A percentile compares a stretch with the other conserved stretches of the same genome.
Conservation (phyloP, 2,329 filamentous ascomycete species). For the Mycosphaerella arachidis region DNA sequence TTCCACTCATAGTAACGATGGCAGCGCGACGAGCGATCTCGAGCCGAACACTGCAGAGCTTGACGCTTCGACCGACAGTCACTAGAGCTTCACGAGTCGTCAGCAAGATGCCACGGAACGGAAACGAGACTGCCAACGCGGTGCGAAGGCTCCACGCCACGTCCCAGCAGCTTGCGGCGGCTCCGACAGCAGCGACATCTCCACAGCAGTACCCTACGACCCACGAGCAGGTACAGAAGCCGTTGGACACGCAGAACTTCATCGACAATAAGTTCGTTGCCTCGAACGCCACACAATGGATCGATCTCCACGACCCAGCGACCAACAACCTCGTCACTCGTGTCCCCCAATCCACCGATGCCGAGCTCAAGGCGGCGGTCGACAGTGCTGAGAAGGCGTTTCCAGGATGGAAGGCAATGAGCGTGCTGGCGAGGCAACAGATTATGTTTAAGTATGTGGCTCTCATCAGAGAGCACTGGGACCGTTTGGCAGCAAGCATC, state of each 20-base stretch:
- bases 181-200: slow-evolving; percentile 47
- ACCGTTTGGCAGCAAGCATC: slow-evolving; percentile 77
- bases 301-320: slow-evolving; percentile 75
- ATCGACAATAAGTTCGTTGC: slow-evolving; percentile 72
- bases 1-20: slow-evolving; percentile 30
- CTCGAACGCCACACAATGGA: slow-evolving; percentile 66
- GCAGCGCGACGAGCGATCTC: slow-evolving; percentile 43
- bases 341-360: slow-evolving; percentile 75
- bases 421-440: slow-evolving; percentile 69
- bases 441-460: slow-evolving; percentile 84
- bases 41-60: slow-evolving; percentile 38
- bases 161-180: slow-evolving; percentile 49
- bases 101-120: slow-evolving; percentile 30
- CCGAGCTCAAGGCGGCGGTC: slow-evolving; percentile 69
- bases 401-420: slow-evolving; percentile 66
- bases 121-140: slow-evolving; percentile 37
- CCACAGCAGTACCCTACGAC: slow-evolving; percentile 60
- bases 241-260: slow-evolving; percentile 73
- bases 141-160: slow-evolving; percentile 52
- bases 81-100: slow-evolving; percentile 32
- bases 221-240: slow-evolving; percentile 65
- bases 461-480: slow-evolving; percentile 79
- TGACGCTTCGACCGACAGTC: slow-evolving; percentile 36
- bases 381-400: slow-evolving; percentile 73
- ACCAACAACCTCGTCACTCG: slow-evolving; percentile 82